Conservation (phyloP, 1,139 yeast species). For the Hanseniaspora gamundiae region DNA sequence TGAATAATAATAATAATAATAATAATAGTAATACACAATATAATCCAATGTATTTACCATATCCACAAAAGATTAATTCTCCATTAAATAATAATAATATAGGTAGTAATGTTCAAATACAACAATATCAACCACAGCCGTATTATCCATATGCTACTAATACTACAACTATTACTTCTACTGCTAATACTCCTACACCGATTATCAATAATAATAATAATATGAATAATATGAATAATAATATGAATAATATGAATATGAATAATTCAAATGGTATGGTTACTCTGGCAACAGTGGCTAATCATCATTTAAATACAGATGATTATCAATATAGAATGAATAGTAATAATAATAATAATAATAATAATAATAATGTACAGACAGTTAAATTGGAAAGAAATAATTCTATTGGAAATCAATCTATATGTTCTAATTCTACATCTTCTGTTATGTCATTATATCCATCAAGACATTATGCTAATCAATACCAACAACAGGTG, state of each 20-base stretch:
- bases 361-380: background rate
- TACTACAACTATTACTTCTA: background rate
- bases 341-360: too few relatives aligned
- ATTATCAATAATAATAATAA: background rate
- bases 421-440: too few relatives aligned
- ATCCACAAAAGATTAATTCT: too few relatives aligned
- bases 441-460: background rate
- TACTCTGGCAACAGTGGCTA: background rate
- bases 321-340: background rate
- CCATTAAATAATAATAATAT: background rate
- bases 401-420: too few relatives aligned
- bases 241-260: background rate
- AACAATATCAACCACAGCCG: background rate
- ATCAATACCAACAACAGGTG: background rate
- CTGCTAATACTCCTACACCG: background rate
- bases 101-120: too few relatives aligned
- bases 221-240: constrained; percentile 2
- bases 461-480: too few relatives aligned
- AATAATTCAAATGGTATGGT: background rate
- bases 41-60: too few relatives aligned
- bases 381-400: background rate
- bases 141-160: background rate
- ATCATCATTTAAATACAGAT: background rate
- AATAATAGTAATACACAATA: background rate
- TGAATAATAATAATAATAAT: background rate